Percentiles rank a stretch among this genome's conserved stretches.
phyloP scores from a whole-genome alignment of 306 rosid species.

The Cajanus cajan region DNA sequence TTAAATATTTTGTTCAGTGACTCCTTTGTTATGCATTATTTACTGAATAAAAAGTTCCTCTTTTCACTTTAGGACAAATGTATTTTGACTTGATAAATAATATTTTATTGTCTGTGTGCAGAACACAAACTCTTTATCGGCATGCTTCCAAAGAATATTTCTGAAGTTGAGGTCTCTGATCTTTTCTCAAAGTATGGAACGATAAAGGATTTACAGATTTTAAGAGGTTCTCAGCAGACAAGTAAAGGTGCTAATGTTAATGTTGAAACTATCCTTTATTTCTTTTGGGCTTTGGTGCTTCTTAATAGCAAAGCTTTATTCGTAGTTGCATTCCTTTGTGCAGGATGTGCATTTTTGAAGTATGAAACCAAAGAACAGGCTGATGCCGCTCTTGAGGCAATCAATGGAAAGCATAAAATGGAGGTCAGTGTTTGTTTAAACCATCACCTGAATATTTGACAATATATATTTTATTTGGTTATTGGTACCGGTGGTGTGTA shows the following conservation, averaged over 20 bases:
- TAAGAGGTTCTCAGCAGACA: slow-evolving; percentile 85
- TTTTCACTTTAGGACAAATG: not conserved
- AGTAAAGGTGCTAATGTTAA: slow-evolving; percentile 64
- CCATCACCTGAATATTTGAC: slow-evolving; percentile 14
- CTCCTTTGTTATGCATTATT: slow-evolving; percentile 12
- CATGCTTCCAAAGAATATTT: slow-evolving; percentile 90
- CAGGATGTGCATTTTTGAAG: slow-evolving; percentile 89
- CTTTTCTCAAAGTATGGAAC: slow-evolving; percentile 68
- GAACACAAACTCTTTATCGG: slow-evolving; percentile 91
- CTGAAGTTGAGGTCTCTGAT: slow-evolving; percentile 65
- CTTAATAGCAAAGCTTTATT: not conserved
- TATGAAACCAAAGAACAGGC: slow-evolving; percentile 87
- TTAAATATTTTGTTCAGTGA: slow-evolving; percentile 20
- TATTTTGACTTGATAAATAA: slow-evolving; percentile 26
- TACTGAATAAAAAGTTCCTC: slow-evolving; percentile 3
- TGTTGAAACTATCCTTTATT: not conserved
- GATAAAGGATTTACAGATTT: slow-evolving; percentile 78
- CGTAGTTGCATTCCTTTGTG: slow-evolving; percentile 4
- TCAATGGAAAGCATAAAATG: slow-evolving; percentile 81
- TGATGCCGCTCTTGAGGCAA: slow-evolving; percentile 61
- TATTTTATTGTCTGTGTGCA: slow-evolving; percentile 36
- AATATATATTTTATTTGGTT: not conserved
- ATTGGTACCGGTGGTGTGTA: not conserved
- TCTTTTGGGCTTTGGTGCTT: not conserved
- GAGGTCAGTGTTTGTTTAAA: slow-evolving; percentile 54